These are phyloP conservation scores for Liquidambar formosana DNA, from an alignment of 164 flowering plant species.

Conservation along the genomic window DNA sequence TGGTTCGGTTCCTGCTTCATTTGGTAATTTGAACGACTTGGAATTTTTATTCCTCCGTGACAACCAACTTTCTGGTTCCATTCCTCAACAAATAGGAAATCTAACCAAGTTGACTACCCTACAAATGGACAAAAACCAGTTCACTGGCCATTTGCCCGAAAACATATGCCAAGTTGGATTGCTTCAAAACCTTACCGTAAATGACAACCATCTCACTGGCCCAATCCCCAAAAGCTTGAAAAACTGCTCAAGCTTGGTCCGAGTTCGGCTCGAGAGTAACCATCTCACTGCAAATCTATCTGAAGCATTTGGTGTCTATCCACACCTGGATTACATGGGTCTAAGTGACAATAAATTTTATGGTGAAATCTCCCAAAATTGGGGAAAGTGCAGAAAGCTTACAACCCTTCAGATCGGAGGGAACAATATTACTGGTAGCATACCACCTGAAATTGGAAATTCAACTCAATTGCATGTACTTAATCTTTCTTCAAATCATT, in stretches of 20 bases:
- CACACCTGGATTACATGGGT: constrained; percentile 11
- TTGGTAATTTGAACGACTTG: constrained; percentile 9
- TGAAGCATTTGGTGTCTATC: constrained; percentile 13
- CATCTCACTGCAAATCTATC: constrained; percentile 13
- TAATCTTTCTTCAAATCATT: constrained; percentile 19
- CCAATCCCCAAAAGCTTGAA: constrained; percentile 13
- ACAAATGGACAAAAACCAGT: constrained; percentile 1
- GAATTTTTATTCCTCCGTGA: too few relatives aligned
- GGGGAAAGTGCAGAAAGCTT: constrained; percentile 12
- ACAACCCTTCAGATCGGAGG: background rate
- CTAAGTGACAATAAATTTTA: constrained; percentile 9
- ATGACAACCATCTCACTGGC: constrained; percentile 17
- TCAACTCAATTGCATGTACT: constrained; percentile 6
- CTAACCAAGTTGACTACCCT: background rate
- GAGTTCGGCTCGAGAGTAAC: constrained; percentile 10
- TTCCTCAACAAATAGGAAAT: too few relatives aligned
- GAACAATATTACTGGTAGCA: constrained; percentile 9
- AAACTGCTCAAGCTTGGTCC: constrained; percentile 6
- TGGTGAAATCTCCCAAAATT: constrained; percentile 16
- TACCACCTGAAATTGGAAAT: constrained; percentile 12
- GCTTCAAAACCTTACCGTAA: background rate
- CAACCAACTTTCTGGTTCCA: too few relatives aligned
- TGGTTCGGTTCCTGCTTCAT: constrained; percentile 15
- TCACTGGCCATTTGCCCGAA: constrained; percentile 19
- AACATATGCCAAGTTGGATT: background rate